phyloP scores from a whole-genome alignment of 306 rosid genomes.

The Trifolium fragiferum region DNA sequence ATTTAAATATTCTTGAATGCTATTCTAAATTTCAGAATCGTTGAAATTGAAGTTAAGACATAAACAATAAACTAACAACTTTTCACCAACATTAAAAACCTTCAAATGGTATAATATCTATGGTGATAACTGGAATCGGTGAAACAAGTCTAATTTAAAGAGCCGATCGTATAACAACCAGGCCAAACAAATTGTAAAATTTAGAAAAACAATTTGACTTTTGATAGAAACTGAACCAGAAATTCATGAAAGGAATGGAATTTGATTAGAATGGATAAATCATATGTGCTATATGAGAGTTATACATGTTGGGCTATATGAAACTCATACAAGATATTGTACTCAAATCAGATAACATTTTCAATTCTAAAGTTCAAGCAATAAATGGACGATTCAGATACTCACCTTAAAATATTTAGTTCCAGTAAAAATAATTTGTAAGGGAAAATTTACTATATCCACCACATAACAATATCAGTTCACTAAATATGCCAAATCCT shows the following conservation, averaged over 20 bases:
- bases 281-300: background rate
- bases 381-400: conserved; percentile 14
- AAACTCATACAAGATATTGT: background rate
- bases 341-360: background rate
- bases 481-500: conserved; percentile 18
- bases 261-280: background rate
- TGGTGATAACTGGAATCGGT: background rate
- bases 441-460: conserved; percentile 13
- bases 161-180: background rate
- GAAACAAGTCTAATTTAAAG: background rate
- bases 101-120: background rate
- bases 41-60: background rate
- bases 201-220: background rate
- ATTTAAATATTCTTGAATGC: background rate
- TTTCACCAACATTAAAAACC: background rate
- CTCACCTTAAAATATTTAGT: background rate
- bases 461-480: background rate
- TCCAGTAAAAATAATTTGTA: background rate
- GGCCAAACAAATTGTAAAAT: background rate
- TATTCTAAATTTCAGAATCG: background rate
- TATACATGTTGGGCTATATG: background rate
- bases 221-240: background rate
- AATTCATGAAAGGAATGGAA: background rate
- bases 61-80: background rate
- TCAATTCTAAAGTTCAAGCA: background rate